phyloP scores from a whole-genome alignment of 192 early-diverging fungal genomes.

The Cetraspora pellucida region DNA sequence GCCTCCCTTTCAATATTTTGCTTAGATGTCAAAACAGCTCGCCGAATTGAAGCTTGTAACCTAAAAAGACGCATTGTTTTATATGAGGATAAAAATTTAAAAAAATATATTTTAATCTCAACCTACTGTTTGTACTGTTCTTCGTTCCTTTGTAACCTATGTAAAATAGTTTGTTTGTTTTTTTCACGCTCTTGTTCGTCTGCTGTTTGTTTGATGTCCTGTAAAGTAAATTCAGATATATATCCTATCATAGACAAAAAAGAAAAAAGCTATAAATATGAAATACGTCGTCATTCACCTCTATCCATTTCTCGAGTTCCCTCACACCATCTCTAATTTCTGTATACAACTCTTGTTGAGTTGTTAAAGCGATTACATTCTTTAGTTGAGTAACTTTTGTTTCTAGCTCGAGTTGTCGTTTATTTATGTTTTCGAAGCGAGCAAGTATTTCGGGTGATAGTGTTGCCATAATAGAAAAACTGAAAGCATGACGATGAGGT shows the following conservation, averaged over 20 bases:
- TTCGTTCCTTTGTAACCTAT: constrained; percentile 26
- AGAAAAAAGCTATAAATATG: not conserved
- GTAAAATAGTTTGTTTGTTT: constrained; percentile 22
- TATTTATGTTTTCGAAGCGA: constrained; percentile 27
- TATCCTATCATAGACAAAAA: not conserved
- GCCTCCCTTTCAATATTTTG: constrained; percentile 52
- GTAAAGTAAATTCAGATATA: not conserved
- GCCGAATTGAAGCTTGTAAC: constrained; percentile 50
- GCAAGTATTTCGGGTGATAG: not conserved
- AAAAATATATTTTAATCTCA: not conserved
- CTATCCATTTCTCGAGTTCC: constrained; percentile 26
- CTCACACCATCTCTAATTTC: constrained; percentile 10
- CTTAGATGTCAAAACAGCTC: constrained; percentile 55
- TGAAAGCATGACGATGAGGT: too few species aligned
- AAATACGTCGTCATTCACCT: constrained; percentile 3
- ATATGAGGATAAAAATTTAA: not conserved
- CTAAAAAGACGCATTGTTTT: constrained; percentile 33
- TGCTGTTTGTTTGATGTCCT: constrained; percentile 19
- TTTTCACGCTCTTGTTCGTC: constrained; percentile 33
- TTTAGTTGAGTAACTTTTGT: constrained; percentile 23
- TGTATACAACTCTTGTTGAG: constrained; percentile 16
- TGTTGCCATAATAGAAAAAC: constrained; percentile 8
- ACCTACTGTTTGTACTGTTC: constrained; percentile 28
- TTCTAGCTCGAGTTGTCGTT: constrained; percentile 23
- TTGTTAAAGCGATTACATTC: constrained; percentile 8